Base-by-base conservation (phyloP, 2,329 filamentous ascomycete genomes). In the Clonostachys byssicola region DNA sequence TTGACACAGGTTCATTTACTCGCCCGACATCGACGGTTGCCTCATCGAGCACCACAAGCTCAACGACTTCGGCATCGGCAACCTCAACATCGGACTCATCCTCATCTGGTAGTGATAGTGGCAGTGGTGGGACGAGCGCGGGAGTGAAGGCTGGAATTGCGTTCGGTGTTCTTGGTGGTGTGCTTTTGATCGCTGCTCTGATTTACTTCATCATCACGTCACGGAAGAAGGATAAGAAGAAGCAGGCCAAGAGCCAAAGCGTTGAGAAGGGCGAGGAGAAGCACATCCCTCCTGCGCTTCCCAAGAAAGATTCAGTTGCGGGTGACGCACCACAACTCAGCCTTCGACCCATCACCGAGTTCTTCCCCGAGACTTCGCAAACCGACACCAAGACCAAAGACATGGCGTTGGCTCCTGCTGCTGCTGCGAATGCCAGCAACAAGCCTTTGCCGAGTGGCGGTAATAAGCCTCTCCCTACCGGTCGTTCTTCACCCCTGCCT, bases 281-380 rank as follows among this genome's bases (percentile, higher is more conserved):
- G 68, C 69, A 47, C 62, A 72, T 48, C 66, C 68, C 5, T 61
- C 48, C 51, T 14, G 51, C 52, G 30, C 51, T 45, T 17, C 48
- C 52, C 34, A 42, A 52, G 23, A 30, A 30, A 30, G 65, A 45
- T 34, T 16, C 40, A 34, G 33, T 44, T 44, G 20, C 39, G 30
- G 52, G 69, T 64, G 52, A 72, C 75, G 85, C 91, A 41, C 90
- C 91, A n/a, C 86, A 86, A 52, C 77, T 96, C 51, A 95, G 89
- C 60, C 76, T 96, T 46, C 86, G 90, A 44, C 91, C 91, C 4
- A 80, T 94, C 43, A 92, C 89, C 39, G 84, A 94, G 58, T 92
- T 96, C 67, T 76, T 89, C 38, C 88, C 89, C 6, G 83, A 81
- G 59, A 77, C 88, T 46, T 34, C 58, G 54, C 66, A 65, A 47